Evolutionary conservation across 2,329 filamentous ascomycete species (phyloP).

Genomic region (Monosporascus sp.): DNA sequence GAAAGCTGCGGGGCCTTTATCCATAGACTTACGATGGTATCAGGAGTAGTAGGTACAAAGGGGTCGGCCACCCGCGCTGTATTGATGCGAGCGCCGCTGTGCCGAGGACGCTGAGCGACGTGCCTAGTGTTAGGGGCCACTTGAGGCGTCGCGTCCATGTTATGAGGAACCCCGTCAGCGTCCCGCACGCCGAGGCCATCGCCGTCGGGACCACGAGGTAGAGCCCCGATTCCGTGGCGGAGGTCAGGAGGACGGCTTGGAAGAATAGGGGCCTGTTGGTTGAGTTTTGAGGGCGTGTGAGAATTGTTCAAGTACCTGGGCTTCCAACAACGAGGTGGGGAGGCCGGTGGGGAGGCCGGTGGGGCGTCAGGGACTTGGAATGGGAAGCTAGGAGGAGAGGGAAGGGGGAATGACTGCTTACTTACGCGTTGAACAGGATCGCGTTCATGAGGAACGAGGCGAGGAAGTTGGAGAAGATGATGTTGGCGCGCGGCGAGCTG

Average conservation of each 20-base stretch:
- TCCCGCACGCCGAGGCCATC: constrained; percentile 48
- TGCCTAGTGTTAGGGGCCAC: constrained; percentile 50
- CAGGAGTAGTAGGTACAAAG: constrained; percentile 50
- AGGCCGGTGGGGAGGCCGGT: neutral
- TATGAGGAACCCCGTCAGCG: constrained; percentile 57
- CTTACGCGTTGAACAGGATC: constrained; percentile 54
- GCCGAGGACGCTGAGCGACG: constrained; percentile 42
- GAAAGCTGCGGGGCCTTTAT: too few species aligned
- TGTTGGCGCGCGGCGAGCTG: constrained; percentile 46
- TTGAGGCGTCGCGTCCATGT: constrained; percentile 54
- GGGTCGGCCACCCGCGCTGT: constrained; percentile 43
- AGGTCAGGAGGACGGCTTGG: constrained; percentile 66
- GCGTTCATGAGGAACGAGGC: constrained; percentile 48
- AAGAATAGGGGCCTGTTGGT: constrained; percentile 65
- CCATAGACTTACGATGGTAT: constrained; percentile 36
- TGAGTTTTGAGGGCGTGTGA: constrained; percentile 13
- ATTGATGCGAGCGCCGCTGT: constrained; percentile 44
- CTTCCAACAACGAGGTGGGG: neutral
- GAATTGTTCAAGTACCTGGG: too few species aligned
- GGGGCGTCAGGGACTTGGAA: neutral
- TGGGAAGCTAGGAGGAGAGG: neutral
- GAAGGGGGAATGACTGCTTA: neutral
- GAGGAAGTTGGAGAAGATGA: constrained; percentile 52
- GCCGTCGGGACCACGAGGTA: constrained; percentile 61
- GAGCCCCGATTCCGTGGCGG: constrained; percentile 66